Evolutionary conservation across 176 grass and related monocot species (phyloP).

Genomic region (Ensete glaucum): DNA sequence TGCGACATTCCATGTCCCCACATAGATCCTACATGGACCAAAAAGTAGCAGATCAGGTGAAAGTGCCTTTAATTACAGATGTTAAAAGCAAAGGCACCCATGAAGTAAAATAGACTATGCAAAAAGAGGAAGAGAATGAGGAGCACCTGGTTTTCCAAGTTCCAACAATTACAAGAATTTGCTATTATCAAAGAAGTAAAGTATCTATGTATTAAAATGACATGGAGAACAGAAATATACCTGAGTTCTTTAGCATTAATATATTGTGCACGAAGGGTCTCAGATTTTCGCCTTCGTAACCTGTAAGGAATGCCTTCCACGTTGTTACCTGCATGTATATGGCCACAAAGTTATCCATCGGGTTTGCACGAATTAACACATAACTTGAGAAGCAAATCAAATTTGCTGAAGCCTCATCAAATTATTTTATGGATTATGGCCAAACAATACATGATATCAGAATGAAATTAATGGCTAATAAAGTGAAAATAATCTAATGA

Average conservation of each 20-base stretch:
- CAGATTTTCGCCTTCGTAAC: slow-evolving; percentile 72
- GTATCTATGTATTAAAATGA: neutral
- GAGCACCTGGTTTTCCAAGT: neutral
- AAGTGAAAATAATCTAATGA: too few species aligned
- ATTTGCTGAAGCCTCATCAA: neutral
- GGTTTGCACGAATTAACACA: neutral
- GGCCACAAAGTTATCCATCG: slow-evolving; percentile 11
- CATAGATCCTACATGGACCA: slow-evolving; percentile 45
- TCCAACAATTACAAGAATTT: neutral
- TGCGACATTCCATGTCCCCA: slow-evolving; percentile 84
- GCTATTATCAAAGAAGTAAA: neutral
- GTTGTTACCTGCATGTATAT: slow-evolving; percentile 37
- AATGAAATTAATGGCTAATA: too few species aligned
- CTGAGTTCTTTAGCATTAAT: slow-evolving; percentile 73
- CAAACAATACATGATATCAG: too few species aligned
- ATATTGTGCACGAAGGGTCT: slow-evolving; percentile 88
- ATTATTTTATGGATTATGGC: neutral
- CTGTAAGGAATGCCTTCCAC: slow-evolving; percentile 33
- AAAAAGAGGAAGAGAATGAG: neutral
- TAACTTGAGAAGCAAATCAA: neutral
- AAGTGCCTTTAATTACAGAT: neutral
- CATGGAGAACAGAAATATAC: slow-evolving; percentile 20
- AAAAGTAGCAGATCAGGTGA: neutral
- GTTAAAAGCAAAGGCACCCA: too few species aligned
- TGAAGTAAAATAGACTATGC: neutral